These are phyloP conservation scores for Lichtheimia corymbifera DNA, from an alignment of 371 early-diverging fungal genomes.

Conservation along the genomic window DNA sequence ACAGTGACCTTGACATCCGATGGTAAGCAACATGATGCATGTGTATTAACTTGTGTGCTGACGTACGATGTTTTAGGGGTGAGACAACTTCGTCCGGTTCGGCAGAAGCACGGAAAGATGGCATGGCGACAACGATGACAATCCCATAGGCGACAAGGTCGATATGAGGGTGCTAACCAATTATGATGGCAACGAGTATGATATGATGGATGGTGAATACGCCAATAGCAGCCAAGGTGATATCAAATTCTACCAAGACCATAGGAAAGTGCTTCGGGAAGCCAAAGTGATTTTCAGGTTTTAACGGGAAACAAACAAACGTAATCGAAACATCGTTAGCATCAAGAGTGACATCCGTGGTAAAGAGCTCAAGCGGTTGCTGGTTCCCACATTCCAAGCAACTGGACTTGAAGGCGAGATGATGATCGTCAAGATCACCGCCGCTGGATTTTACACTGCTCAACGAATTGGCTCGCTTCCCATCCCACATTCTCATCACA, in stretches of 20 bases:
- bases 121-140: too few relatives aligned
- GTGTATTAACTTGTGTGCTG: too few relatives aligned
- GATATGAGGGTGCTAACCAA: constrained; percentile 5
- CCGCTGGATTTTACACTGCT: constrained; percentile 19
- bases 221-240: constrained; percentile 4
- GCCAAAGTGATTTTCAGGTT: constrained; percentile 10
- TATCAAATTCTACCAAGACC: constrained; percentile 7
- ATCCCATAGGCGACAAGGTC: too few relatives aligned
- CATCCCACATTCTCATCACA: constrained; percentile 12
- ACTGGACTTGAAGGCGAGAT: constrained; percentile 20
- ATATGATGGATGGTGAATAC: constrained; percentile 13
- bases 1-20: too few relatives aligned
- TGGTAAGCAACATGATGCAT: too few relatives aligned
- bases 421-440: constrained; percentile 9
- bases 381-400: constrained; percentile 20
- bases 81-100: too few relatives aligned
- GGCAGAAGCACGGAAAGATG: too few relatives aligned
- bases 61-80: too few relatives aligned
- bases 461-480: constrained; percentile 15
- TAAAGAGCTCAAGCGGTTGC: constrained; percentile 8
- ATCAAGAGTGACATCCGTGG: not conserved
- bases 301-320: too few relatives aligned
- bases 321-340: constrained; percentile 6
- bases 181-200: constrained; percentile 8
- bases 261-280: constrained; percentile 12